Base-by-base conservation (phyloP, 176 grass and related monocot genomes). In the Eremochloa ophiuroides region DNA sequence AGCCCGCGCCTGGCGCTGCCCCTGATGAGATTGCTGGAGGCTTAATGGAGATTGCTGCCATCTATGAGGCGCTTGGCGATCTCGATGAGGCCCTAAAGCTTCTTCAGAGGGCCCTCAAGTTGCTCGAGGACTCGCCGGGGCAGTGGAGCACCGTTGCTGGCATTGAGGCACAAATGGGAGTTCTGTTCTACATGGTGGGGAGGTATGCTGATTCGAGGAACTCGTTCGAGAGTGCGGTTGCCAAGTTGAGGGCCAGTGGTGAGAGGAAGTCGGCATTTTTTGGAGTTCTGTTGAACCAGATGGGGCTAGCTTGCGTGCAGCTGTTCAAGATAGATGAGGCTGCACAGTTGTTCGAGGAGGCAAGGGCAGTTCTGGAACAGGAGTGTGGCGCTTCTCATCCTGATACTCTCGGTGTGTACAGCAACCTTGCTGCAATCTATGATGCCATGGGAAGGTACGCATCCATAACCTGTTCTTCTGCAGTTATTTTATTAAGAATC, bases 261-360 rank as follows among this genome's bases (percentile, higher is more conserved):
- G 90, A 98, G 67, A 91, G 90, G 81, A 98, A 94, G 77, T 94
- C 92, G 0, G 92, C 95, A 25, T 98, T 98, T 78, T 98, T 98
- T 26, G 95, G 95, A 17, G 88, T 98, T 63, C 71, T 98, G 7
- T 65, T 98, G 70, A 98, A 98, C 50, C 95, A 98, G 78, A 94
- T 98, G 95, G 95, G 92, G 30, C 81, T 98, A 66, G 88, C 95
- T 64, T 94, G 92, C 27, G 92, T 98, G 29, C 95, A 98, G 28
- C 85, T 98, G n/a, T 98, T 98, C 89, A 98, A 98, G 84, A 94
- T 98, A 51, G 90, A 98, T 31, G 95, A 98, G 40, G 95, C 95
- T 27, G 95, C 95, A 0, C 88, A 94, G 75, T 71, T 98, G 71
- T 98, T 98, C 79, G 95, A 93, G 75, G 95, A 98, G 71, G 92